Percentiles rank a stretch among this genome's conserved stretches.
These are phyloP conservation scores for Aristolochia contorta DNA, from an alignment of 164 flowering plant species.

Conservation along the genomic window DNA sequence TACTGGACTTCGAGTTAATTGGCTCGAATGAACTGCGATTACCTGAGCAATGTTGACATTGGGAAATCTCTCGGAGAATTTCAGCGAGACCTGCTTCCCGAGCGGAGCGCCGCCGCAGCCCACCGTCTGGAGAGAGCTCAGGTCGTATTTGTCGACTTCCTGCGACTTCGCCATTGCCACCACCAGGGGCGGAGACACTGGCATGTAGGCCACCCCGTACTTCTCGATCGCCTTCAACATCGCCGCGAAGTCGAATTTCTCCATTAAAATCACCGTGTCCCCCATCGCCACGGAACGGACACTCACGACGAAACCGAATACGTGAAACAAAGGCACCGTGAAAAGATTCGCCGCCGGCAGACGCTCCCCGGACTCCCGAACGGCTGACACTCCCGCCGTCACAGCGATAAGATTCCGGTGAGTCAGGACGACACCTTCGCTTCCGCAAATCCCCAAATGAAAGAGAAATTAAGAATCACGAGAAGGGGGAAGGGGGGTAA, in stretches of 20 bases:
- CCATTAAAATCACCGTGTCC: conserved; percentile 52
- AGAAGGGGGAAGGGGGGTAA: no score
- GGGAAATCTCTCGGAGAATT: conserved; percentile 60
- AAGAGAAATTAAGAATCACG: no score
- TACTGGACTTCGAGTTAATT: no score
- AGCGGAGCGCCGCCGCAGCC: conserved; percentile 84
- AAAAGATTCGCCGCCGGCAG: conserved; percentile 29
- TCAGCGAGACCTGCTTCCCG: conserved; percentile 87
- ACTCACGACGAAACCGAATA: conserved; percentile 62
- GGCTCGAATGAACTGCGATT: not conserved
- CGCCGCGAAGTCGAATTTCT: conserved; percentile 48
- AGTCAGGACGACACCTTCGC: conserved; percentile 21
- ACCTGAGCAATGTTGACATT: conserved; percentile 90
- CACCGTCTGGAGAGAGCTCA: conserved; percentile 57
- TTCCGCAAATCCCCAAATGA: no score
- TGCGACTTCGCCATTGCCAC: conserved; percentile 64
- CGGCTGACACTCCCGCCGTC: conserved; percentile 17
- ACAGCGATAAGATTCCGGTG: conserved; percentile 65
- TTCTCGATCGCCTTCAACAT: conserved; percentile 55
- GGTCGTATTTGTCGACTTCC: conserved; percentile 47
- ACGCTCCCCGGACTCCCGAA: not conserved
- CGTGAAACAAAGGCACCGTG: conserved; percentile 62
- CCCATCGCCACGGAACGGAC: conserved; percentile 34
- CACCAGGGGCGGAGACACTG: conserved; percentile 84
- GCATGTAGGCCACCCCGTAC: conserved; percentile 58